Evolutionary conservation across 208 protist species (phyloP), one percentile per base, ranked within the genome.

Genomic region (Acanthamoeba rhysodes): DNA sequence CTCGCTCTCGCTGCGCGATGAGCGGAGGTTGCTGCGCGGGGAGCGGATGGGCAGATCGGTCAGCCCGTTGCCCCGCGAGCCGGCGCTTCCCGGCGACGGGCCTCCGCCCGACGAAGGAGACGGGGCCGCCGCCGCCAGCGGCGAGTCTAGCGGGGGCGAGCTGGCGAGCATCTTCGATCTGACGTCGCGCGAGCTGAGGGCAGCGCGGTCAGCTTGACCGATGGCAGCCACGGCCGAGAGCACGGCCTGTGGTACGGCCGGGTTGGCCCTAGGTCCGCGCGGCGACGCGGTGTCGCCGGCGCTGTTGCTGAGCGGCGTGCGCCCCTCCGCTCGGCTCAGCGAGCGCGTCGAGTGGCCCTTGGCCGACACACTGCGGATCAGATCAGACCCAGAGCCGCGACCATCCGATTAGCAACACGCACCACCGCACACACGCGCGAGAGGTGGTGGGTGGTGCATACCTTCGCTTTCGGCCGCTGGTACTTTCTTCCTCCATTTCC

Each of bases 201-300:
- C 8, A 32, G 22, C 64, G 0, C 29, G 64, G 14, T 78, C n/a
- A 34, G 37, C 72, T 41, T 41, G 37, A 10, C 72, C 37, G 37
- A 82, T 27, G 18, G 72, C 72, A 20, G 72, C 72, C 41, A 50
- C 72, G 7, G 72, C 72, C 72, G 72, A 50, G 72, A 82, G 72
- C 72, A 82, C 72, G 37, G 72, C 72, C 72, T 50, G 72, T 20
- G 72, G 72, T 41, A 82, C 72, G 32, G 72, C 72, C 37, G 72
- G 72, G 29, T 82, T 82, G 68, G 68, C 27, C 37, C 72, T 41
- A 18, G 72, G 2, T 22, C 18, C 41, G 72, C 72, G 32, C 22
- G 32, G 32, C 34, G 41, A 82, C 24, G 64, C 18, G 66, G 8
- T 10, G 0, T 72, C 8, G 29, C 29, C 29, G 24, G 9, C 29